Evolutionary conservation across 2,329 filamentous ascomycete species (phyloP).

Genomic region (Cadophora sp.): DNA sequence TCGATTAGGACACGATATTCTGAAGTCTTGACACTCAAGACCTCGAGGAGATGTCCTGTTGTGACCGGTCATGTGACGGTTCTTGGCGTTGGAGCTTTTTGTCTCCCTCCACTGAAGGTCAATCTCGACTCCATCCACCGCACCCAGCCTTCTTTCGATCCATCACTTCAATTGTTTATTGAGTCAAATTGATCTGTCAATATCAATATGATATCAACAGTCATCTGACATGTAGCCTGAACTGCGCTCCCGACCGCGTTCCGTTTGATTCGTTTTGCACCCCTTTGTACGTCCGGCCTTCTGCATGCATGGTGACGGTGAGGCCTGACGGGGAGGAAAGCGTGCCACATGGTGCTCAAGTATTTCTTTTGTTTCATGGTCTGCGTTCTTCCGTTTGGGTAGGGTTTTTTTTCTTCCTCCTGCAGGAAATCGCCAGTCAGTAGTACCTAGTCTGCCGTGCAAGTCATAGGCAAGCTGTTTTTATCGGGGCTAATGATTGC

Average conservation of each 20-base stretch:
- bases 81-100: too few species aligned
- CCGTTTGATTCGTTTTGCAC: background rate
- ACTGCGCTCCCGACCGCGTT: too few species aligned
- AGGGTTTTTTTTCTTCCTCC: background rate
- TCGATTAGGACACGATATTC: too few species aligned
- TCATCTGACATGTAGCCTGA: background rate
- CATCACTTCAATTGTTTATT: too few species aligned
- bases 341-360: conserved; percentile 3
- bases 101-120: too few species aligned
- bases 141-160: too few species aligned
- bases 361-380: background rate
- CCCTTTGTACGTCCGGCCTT: background rate
- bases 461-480: conserved; percentile 7
- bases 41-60: too few species aligned
- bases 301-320: conserved; percentile 9
- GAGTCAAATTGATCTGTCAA: too few species aligned
- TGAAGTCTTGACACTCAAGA: too few species aligned
- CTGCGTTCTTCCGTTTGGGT: background rate
- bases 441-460: background rate
- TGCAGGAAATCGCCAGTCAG: background rate
- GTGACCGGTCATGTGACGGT: too few species aligned
- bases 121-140: too few species aligned
- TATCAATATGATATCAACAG: too few species aligned
- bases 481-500: conserved; percentile 5
- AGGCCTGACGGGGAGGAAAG: background rate